phyloP scores from a whole-genome alignment of 148 eudicot species.

The Suaeda aralocaspica region DNA sequence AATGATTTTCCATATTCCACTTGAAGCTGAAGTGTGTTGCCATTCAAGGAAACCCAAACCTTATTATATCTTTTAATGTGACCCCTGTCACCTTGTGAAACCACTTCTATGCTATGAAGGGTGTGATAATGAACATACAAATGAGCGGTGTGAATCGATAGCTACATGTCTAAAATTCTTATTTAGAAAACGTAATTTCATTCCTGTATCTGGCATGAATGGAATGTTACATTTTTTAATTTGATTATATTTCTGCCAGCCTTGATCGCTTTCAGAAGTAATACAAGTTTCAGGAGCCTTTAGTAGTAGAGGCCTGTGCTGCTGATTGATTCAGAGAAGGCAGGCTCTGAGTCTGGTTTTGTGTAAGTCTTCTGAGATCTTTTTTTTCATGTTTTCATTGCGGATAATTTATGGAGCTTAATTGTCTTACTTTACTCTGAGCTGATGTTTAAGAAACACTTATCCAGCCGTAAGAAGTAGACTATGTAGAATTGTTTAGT shows the following conservation, averaged over 20 bases:
- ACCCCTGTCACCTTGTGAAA: too few relatives aligned
- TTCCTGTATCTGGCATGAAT: background rate
- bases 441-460: slow-evolving; percentile 69
- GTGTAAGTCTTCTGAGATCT: slow-evolving; percentile 38
- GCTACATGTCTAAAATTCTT: background rate
- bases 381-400: background rate
- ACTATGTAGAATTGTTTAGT: background rate
- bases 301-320: slow-evolving; percentile 66
- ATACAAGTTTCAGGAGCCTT: slow-evolving; percentile 51
- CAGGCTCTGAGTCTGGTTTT: slow-evolving; percentile 91
- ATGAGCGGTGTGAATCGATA: background rate
- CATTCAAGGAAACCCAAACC: too few relatives aligned
- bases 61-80: too few relatives aligned
- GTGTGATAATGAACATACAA: background rate
- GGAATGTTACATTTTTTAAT: slow-evolving; percentile 11
- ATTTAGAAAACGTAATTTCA: background rate
- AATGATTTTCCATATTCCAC: too few relatives aligned
- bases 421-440: slow-evolving; percentile 24
- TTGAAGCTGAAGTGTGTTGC: too few relatives aligned
- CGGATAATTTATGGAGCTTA: slow-evolving; percentile 14
- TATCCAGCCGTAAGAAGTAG: slow-evolving; percentile 64
- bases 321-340: slow-evolving; percentile 86
- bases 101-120: background rate
- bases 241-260: slow-evolving; percentile 46
- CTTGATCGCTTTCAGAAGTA: slow-evolving; percentile 49